Percentiles rank a stretch among this genome's conserved stretches.
phyloP scores from a whole-genome alignment of 108 stramenopile genomes.

The Skeletonema grethae region DNA sequence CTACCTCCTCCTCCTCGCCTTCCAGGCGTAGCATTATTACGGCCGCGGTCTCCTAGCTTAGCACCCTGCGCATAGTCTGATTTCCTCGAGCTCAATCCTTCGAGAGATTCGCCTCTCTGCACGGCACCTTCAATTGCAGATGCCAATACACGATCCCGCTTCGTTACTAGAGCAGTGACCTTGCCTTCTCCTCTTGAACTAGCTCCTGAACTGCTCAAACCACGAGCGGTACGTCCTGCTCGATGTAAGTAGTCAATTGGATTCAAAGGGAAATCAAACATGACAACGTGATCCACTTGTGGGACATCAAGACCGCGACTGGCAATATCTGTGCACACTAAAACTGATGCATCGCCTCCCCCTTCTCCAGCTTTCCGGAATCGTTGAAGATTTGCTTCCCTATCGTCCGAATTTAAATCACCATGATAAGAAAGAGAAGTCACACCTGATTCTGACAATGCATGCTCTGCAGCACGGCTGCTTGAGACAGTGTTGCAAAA shows the following conservation, averaged over 20 bases:
- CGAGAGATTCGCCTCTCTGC: slow-evolving; percentile 74
- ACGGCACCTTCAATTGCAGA: slow-evolving; percentile 85
- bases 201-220: slow-evolving; percentile 29
- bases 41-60: slow-evolving; percentile 33
- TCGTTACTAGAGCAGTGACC: slow-evolving; percentile 87
- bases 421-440: slow-evolving; percentile 81
- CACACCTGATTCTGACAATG: slow-evolving; percentile 77
- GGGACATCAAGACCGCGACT: slow-evolving; percentile 91
- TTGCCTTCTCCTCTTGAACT: slow-evolving; percentile 58
- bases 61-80: slow-evolving; percentile 76
- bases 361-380: slow-evolving; percentile 62
- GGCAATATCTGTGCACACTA: slow-evolving; percentile 97
- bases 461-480: slow-evolving; percentile 91
- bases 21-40: background rate
- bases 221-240: slow-evolving; percentile 91
- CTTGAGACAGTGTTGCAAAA: slow-evolving; percentile 97
- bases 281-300: slow-evolving; percentile 90
- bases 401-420: slow-evolving; percentile 80
- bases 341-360: slow-evolving; percentile 48
- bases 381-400: slow-evolving; percentile 58
- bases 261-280: slow-evolving; percentile 95
- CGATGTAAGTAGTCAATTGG: slow-evolving; percentile 93
- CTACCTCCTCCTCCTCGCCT: slow-evolving; percentile 21
- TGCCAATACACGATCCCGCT: slow-evolving; percentile 86
- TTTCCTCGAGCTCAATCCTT: slow-evolving; percentile 80